These are phyloP conservation scores for Mycosphaerella arachidis DNA, from an alignment of 2,329 filamentous ascomycete species.

Conservation along the genomic window DNA sequence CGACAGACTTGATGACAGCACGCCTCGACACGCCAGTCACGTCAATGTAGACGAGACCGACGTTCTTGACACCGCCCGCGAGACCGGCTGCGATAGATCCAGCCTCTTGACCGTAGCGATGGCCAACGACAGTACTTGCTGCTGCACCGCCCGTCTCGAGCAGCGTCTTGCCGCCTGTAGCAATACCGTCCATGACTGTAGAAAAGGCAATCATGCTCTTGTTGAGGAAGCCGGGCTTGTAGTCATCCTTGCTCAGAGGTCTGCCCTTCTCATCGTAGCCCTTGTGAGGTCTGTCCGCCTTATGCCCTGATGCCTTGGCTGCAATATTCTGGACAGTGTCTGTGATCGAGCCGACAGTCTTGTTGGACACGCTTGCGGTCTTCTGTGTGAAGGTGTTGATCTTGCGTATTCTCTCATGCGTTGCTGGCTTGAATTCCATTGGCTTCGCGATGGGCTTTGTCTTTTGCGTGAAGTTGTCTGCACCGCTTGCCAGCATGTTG, in stretches of 20 bases:
- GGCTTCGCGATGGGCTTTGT: slow-evolving; percentile 74
- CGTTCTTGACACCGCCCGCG: slow-evolving; percentile 87
- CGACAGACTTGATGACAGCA: slow-evolving; percentile 89
- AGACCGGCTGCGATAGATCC: slow-evolving; percentile 70
- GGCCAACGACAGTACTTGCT: slow-evolving; percentile 81
- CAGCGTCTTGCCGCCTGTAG: slow-evolving; percentile 76
- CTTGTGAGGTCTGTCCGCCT: slow-evolving; percentile 50
- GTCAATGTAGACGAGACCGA: slow-evolving; percentile 95
- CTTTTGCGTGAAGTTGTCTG: slow-evolving; percentile 74
- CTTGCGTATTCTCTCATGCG: slow-evolving; percentile 79
- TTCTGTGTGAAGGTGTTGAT: slow-evolving; percentile 80
- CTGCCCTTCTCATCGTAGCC: slow-evolving; percentile 68
- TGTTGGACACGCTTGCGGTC: slow-evolving; percentile 74
- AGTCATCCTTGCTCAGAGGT: slow-evolving; percentile 48
- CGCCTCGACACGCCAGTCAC: slow-evolving; percentile 85
- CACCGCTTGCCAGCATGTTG: slow-evolving; percentile 70
- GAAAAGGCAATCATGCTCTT: slow-evolving; percentile 96
- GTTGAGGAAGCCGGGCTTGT: slow-evolving; percentile 90
- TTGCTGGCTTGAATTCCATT: slow-evolving; percentile 79
- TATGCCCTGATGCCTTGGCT: slow-evolving; percentile 65
- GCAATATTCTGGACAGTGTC: slow-evolving; percentile 87
- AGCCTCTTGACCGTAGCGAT: slow-evolving; percentile 83
- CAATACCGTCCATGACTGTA: slow-evolving; percentile 88
- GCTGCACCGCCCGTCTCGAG: slow-evolving; percentile 70
- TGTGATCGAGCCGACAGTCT: slow-evolving; percentile 79